Evolutionary conservation across 257 asterid genomes (phyloP).

Genomic region (Solanum tacnaense): DNA sequence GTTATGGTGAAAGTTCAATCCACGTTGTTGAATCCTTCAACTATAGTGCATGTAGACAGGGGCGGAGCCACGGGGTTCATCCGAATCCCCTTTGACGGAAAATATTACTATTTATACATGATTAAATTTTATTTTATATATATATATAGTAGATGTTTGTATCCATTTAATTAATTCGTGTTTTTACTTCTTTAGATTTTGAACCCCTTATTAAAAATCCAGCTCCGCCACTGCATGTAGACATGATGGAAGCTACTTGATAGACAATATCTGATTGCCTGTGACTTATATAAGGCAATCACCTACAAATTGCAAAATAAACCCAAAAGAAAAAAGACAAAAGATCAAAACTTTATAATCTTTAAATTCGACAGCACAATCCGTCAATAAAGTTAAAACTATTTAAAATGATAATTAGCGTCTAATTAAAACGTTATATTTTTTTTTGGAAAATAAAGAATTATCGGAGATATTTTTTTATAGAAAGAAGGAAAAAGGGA

Average conservation of each 20-base stretch:
- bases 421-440: not conserved
- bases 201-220: fast-evolving
- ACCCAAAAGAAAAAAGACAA: not conserved
- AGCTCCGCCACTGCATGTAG: not conserved
- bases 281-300: not conserved
- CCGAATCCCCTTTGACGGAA: fast-evolving
- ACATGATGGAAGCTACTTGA: not conserved
- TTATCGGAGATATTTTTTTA: not conserved
- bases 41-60: not conserved
- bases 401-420: not conserved
- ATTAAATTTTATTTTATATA: too few relatives aligned
- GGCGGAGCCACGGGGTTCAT: not conserved
- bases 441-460: not conserved
- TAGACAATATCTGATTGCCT: not conserved
- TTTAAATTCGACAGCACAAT: not conserved
- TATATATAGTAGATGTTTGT: fast-evolving
- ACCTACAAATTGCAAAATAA: not conserved
- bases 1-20: not conserved
- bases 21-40: not conserved
- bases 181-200: too few relatives aligned
- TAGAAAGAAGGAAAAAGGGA: not conserved
- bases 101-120: too few relatives aligned
- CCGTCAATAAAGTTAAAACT: not conserved
- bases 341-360: not conserved
- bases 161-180: fast-evolving